Evolutionary conservation across 2,329 filamentous ascomycete genomes (phyloP), one percentile per base, ranked within the genome.

Genomic region (Penicillium oxalicum): DNA sequence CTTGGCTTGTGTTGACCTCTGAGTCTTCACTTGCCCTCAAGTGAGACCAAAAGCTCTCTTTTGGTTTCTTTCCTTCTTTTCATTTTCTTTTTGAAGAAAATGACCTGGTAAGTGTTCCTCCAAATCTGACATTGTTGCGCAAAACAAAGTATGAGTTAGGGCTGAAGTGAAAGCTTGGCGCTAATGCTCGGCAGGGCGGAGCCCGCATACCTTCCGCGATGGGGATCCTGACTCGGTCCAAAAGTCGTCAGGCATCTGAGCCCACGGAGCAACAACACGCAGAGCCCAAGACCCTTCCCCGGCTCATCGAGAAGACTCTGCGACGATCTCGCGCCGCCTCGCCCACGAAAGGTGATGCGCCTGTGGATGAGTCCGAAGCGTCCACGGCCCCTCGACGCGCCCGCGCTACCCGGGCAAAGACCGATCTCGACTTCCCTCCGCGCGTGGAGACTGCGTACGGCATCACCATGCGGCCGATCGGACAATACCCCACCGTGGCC

Each of bases 391-490:
- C 29, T 27, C 32, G 32, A 47, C 51, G 40, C 51, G 53, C 49
- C 49, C 45, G 49, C 49, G 46, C 44, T 38, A 45, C 41, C 40
- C 39, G 49, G 47, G 47, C 47, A 33, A 38, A 48, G 32, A 40
- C 50, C 46, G 44, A 48, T 44, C 44, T 33, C 43, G 29, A 26
- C 29, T 47, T 26, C 36, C 34, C 45, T 32, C 42, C 41, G 13
- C 24, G 26, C 29, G 29, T 32, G 33, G 26, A 41, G 34, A 44
- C 41, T 40, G 11, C 38, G 32, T 9, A 13, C 9, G 35, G 48
- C 41, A 26, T 40, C 28, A 55, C 49, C 48, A 60, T 60, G 57
- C 57, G 48, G 52, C 56, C 55, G 51, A 51, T 60, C 18, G 57
- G 57, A 29, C 47, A 59, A 40, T 60, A 59, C 37, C 57, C 57